Evolutionary conservation across 1,284 basidiomycete species (phyloP), one percentile per base, ranked within the genome.

Genomic region (Leccinum huronense): DNA sequence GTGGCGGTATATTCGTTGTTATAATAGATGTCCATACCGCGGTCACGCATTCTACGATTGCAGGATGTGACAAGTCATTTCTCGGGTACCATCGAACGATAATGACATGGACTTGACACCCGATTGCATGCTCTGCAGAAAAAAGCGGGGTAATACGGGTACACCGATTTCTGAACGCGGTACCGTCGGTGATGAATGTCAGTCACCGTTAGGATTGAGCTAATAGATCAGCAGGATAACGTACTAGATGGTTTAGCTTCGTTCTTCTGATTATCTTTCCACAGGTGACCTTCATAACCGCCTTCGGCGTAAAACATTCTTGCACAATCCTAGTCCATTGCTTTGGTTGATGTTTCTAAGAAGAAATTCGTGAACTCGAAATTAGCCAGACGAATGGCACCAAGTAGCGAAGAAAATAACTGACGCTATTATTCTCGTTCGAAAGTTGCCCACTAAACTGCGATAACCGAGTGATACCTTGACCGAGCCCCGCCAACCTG

Each of bases 211-310:
- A 51, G 36, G 58, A 61, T 40, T 2, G n/a, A 53, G 61, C 42
- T 62, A 42, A 48, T 63, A 40, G 23, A 63, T 34, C 33, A 58
- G 19, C 8, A 30, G 65, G 66, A 13, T 16, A 79, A 65, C 87
- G 63, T 63, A 92, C 91, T 88, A 70, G 93, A 92, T 19, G 86
- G 86, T 71, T 91, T 93, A 36, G 90, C 89, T 72, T 93, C 90
- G 45, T 81, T 83, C 68, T 80, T 81, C 70, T 86, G 83, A 69
- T 88, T 91, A 73, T 91, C 90, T 73, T 89, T 90, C 90, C 90
- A 92, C 27, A 93, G 75, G 89, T 91, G 67, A 92, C 80, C 73
- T 87, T 89, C 82, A 91, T 84, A 56, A 83, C 75, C 16, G 89
- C 86, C 65, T 83, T 84, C 2, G 83, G 81, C 10, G 84, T 83